Evolutionary conservation across 2,329 filamentous ascomycete genomes (phyloP).

Genomic region (Lasiodiplodia citricola): DNA sequence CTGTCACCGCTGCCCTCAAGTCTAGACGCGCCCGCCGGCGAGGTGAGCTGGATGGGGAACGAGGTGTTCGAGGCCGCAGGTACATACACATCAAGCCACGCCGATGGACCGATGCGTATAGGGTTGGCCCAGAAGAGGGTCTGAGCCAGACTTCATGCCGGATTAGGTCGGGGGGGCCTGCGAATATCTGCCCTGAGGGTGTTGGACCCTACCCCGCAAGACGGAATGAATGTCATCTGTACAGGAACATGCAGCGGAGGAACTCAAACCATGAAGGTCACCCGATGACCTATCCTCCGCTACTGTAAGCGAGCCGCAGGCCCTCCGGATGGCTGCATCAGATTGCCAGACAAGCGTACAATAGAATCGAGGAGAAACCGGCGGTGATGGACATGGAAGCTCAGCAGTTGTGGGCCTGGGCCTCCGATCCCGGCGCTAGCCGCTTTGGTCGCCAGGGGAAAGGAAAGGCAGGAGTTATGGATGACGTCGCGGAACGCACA

Average conservation of each 20-base stretch:
- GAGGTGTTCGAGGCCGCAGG: neutral
- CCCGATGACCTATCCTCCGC: neutral
- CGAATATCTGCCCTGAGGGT: neutral
- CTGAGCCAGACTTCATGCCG: neutral
- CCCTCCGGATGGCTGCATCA: neutral
- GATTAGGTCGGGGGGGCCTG: neutral
- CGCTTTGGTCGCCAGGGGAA: constrained; percentile 14
- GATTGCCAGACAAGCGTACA: neutral
- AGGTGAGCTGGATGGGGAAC: neutral
- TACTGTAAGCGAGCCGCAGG: neutral
- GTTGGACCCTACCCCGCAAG: neutral
- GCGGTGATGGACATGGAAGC: neutral
- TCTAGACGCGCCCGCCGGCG: neutral
- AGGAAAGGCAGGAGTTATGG: neutral
- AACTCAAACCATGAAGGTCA: neutral
- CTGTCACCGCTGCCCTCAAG: neutral
- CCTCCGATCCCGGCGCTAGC: constrained; percentile 20
- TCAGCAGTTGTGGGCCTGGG: neutral
- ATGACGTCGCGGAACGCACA: neutral
- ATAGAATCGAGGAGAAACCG: neutral
- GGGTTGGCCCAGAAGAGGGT: neutral
- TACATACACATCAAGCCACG: neutral
- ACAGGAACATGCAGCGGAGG: constrained; percentile 5
- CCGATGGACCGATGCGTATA: neutral
- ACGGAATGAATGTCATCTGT: constrained; percentile 1